phyloP scores from a whole-genome alignment of 1,139 yeast genomes.

The Pneumocystis carinii region DNA sequence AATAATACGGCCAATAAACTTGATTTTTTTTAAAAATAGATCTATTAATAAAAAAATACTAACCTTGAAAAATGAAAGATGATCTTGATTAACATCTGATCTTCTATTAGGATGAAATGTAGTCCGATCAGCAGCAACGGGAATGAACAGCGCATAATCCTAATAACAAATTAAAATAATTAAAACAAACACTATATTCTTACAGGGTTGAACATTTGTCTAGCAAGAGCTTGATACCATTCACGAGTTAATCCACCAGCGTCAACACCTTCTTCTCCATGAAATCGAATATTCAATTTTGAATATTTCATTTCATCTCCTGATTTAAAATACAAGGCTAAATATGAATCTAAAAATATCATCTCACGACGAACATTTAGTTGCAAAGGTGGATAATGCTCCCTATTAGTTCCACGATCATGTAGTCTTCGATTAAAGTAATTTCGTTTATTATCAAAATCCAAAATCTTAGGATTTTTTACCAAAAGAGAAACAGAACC shows the following conservation, averaged over 20 bases:
- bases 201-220: slow-evolving; percentile 85
- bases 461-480: slow-evolving; percentile 75
- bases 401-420: slow-evolving; percentile 23
- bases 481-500: slow-evolving; percentile 91
- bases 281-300: slow-evolving; percentile 64
- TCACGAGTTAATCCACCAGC: slow-evolving; percentile 98
- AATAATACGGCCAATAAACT: slow-evolving; percentile 83
- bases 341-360: slow-evolving; percentile 81
- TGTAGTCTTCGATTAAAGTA: slow-evolving; percentile 68
- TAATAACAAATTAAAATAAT: background rate
- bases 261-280: slow-evolving; percentile 92
- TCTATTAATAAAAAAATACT: background rate
- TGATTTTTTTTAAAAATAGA: slow-evolving; percentile 18
- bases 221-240: slow-evolving; percentile 87
- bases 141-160: slow-evolving; percentile 81
- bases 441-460: slow-evolving; percentile 84
- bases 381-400: slow-evolving; percentile 32
- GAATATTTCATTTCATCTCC: slow-evolving; percentile 62
- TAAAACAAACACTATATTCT: background rate
- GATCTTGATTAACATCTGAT: slow-evolving; percentile 76
- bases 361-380: slow-evolving; percentile 74
- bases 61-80: slow-evolving; percentile 55
- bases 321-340: slow-evolving; percentile 67
- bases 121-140: slow-evolving; percentile 83
- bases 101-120: slow-evolving; percentile 93